phyloP scores from a whole-genome alignment of 192 early-diverging fungal genomes.

The Mortierella alpina region DNA sequence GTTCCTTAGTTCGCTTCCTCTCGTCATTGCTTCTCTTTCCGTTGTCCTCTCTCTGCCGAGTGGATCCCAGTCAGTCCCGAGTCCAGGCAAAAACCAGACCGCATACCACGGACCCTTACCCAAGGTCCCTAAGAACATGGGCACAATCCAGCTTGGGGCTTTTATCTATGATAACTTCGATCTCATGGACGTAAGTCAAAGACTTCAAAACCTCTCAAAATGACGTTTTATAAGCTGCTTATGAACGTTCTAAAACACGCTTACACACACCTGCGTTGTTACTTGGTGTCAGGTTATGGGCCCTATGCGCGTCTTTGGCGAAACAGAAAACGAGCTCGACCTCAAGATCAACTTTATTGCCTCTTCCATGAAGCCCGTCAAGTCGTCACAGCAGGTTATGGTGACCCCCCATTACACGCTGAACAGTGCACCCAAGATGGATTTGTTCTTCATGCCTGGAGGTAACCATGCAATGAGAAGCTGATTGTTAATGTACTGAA shows the following conservation, averaged over 20 bases:
- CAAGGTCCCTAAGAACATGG: constrained; percentile 24
- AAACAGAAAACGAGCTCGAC: constrained; percentile 18
- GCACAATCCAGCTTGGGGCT: constrained; percentile 26
- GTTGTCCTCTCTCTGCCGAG: neutral
- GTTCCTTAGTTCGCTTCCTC: too few relatives aligned
- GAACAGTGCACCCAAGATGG: constrained; percentile 34
- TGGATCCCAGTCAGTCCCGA: neutral
- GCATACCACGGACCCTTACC: constrained; percentile 39
- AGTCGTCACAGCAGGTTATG: constrained; percentile 18
- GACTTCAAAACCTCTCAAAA: neutral
- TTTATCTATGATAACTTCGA: constrained; percentile 45
- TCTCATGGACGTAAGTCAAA: constrained; percentile 34
- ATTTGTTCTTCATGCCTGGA: constrained; percentile 53
- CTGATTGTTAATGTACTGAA: neutral
- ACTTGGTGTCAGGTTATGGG: constrained; percentile 18
- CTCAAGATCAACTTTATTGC: constrained; percentile 34
- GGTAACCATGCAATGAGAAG: constrained; percentile 7
- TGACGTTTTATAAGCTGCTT: neutral
- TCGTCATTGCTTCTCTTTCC: neutral
- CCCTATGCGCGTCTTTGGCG: constrained; percentile 47
- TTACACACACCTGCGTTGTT: neutral
- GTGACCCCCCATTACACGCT: constrained; percentile 42
- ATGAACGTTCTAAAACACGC: neutral
- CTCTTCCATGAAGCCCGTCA: constrained; percentile 16
- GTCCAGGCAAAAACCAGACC: too few relatives aligned